Percentiles rank a stretch among this genome's conserved stretches.
Conservation (phyloP, 78 protist genomes). For the Pelomyxa schiedti region DNA sequence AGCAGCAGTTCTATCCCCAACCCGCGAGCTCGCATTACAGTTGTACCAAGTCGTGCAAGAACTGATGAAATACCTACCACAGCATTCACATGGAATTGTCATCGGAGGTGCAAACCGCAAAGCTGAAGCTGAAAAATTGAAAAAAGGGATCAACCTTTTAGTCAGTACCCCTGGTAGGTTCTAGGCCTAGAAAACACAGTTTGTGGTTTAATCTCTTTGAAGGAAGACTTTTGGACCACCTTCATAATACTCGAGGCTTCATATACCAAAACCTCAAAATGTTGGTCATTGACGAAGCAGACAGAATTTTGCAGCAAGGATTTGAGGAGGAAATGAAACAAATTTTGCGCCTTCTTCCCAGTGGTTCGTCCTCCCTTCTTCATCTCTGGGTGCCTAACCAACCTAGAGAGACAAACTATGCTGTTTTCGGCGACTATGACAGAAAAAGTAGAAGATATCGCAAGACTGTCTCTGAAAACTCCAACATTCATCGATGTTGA, state of each 20-base stretch:
- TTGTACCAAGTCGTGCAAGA: constrained; percentile 67
- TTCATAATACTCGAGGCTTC: constrained; percentile 76
- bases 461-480: constrained; percentile 63
- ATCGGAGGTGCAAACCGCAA: constrained; percentile 89
- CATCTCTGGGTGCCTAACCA: too few relatives aligned
- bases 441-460: constrained; percentile 79
- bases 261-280: constrained; percentile 63
- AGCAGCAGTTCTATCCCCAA: constrained; percentile 70
- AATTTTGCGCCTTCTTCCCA: constrained; percentile 83
- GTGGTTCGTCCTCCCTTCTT: background rate
- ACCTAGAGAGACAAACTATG: constrained; percentile 80
- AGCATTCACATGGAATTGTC: constrained; percentile 81
- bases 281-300: constrained; percentile 97
- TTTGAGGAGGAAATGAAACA: constrained; percentile 94
- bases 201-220: too few relatives aligned
- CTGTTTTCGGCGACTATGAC: constrained; percentile 98
- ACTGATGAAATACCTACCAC: constrained; percentile 61
- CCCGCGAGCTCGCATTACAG: constrained; percentile 91
- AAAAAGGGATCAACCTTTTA: constrained; percentile 86
- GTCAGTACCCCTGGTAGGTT: constrained; percentile 99
- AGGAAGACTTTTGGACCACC: background rate
- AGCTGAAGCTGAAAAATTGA: constrained; percentile 78
- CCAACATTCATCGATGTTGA: constrained; percentile 81
- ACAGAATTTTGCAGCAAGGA: constrained; percentile 83
- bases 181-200: constrained; percentile 82